Base-by-base conservation (phyloP, 1,139 yeast genomes). In the Pichia sp. region DNA sequence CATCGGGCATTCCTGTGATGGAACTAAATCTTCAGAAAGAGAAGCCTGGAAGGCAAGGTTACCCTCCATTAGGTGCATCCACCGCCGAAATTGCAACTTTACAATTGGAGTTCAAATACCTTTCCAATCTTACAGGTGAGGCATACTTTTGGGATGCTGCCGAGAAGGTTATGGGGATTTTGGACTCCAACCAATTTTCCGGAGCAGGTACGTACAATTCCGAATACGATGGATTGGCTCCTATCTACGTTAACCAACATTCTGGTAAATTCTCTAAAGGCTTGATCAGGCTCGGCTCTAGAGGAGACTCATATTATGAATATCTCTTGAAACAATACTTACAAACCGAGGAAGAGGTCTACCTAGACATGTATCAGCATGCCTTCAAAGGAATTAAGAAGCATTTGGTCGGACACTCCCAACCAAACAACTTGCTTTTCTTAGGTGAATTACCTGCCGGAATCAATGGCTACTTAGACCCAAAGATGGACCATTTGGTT, bases 221-320 rank as follows among this genome's bases (percentile, higher is more conserved):
- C 35, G 79, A 86, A n/a, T 49, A 55, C 30, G 88, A 74, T 47
- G 96, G 96, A 0, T 67, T 88, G 34, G 94, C 74, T 1, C 96
- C 96, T 2, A 84, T 86, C 29, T 83, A 68, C 52, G 77, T 87
- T 27, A 66, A 74, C 32, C 93, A 96, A 3, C 79, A 76, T 26
- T 69, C 81, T 0, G 96, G 94, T 2, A 63, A 66, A 46, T 86
- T 73, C 56, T 74, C 67, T 44, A 87, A 86, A 1, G 52, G 56
- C 1, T 59, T 72, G 41, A 84, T 88, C 42, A 70, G 96, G 45
- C 63, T 88, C 40, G 96, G 96, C 0, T 83, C 94, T 1, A 69
- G 96, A 49, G 96, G 95, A 33, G 97, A 87, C 57, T 85, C 96
- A 1, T 88, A 87, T 56, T 88, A 88, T 53, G 96, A 88, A 59